Evolutionary conservation across 2,329 filamentous ascomycete species (phyloP), one percentile per base, ranked within the genome.

Genomic region (Penicillium sp.): DNA sequence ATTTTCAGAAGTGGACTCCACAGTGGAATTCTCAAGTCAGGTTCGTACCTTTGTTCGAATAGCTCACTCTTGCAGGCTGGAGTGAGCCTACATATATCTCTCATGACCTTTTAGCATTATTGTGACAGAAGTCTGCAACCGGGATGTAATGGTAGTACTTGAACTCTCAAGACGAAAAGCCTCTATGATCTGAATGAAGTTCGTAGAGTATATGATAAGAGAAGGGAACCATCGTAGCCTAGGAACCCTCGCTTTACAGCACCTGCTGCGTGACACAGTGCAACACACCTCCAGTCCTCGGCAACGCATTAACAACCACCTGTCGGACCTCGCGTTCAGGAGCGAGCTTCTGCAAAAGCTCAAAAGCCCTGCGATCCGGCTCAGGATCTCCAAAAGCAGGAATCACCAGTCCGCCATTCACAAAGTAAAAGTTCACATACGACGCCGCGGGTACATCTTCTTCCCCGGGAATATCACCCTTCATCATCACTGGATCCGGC

Each of bases 181-280:
- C 15, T 18, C 15, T 18, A 18, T 18, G 15, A 18, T 18, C 15
- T 18, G 8, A 10, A 35, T 35, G 15, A 10, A 20, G 9, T 35
- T 20, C 15, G 32, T 35, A 20, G 10, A 35, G 31, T 35, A 35
- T 7, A 35, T 20, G 6, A 20, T 8, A 25, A 13, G 37, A 25
- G 12, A 25, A 25, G 4, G 25, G 37, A 39, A 18, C 15, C 15
- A 18, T 18, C 15, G 1, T 18, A 18, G 15, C 15, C 15, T 18
- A 18, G 3, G 4, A 39, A 25, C 12, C 12, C 20, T 23, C 20
- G 7, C 20, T 24, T 60, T 41, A 61, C 33, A 61, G 7, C 13
- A 66, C 63, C 42, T 65, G 64, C 44, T 66, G 64, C 20, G 62
- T 66, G n/a, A 59, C 57, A 56, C 64, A 66, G 50, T 66, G 64